These are phyloP conservation scores for Suillus discolor DNA, from an alignment of 768 basidiomycete species.

Conservation along the genomic window DNA sequence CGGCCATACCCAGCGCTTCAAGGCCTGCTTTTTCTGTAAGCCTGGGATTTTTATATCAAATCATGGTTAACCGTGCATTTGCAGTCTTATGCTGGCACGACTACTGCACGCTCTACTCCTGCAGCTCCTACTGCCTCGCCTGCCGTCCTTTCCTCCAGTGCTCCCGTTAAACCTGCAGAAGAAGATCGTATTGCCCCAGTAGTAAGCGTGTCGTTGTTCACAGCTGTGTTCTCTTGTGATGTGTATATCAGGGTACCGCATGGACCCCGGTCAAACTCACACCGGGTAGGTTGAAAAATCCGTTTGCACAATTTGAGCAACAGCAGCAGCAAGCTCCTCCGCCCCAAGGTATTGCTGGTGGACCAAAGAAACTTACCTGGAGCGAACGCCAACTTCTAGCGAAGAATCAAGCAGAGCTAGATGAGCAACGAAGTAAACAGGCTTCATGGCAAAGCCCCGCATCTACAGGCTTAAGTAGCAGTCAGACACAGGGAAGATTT, in stretches of 20 bases:
- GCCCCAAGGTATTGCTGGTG: constrained; percentile 26
- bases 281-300: constrained; percentile 88
- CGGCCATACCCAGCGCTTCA: constrained; percentile 43
- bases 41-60: constrained; percentile 16
- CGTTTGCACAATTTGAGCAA: constrained; percentile 67
- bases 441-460: constrained; percentile 49
- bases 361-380: constrained; percentile 87
- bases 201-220: constrained; percentile 28
- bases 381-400: constrained; percentile 90
- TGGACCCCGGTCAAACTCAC: constrained; percentile 88
- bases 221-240: neutral
- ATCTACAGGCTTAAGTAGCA: constrained; percentile 33
- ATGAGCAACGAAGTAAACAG: constrained; percentile 62
- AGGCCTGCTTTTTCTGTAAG: constrained; percentile 45
- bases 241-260: constrained; percentile 59
- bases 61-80: constrained; percentile 10
- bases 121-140: constrained; percentile 36
- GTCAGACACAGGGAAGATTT: constrained; percentile 44
- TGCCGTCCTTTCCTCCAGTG: constrained; percentile 46
- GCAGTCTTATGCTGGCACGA: constrained; percentile 18
- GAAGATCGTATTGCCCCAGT: constrained; percentile 87
- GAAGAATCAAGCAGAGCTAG: constrained; percentile 84
- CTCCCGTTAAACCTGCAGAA: constrained; percentile 67
- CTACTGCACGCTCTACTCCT: constrained; percentile 23
- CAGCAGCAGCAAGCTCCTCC: constrained; percentile 36